Conservation (phyloP, 2,329 filamentous ascomycete genomes). For the Fusarium buxicola region DNA sequence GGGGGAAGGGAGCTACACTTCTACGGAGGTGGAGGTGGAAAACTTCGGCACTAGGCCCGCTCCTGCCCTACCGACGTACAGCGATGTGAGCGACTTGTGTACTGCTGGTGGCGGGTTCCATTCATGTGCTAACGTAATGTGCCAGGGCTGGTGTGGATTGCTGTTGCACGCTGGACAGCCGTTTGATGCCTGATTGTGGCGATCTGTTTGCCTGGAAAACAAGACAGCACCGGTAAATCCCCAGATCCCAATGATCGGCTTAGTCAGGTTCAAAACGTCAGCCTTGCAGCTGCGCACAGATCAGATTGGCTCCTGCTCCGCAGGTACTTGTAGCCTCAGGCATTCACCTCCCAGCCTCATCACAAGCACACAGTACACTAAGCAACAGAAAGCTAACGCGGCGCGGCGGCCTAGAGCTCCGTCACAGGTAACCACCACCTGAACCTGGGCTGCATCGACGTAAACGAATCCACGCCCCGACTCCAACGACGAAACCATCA, state of each 20-base stretch:
- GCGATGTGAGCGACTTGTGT: conserved; percentile 17
- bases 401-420: conserved; percentile 59
- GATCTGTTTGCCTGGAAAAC: conserved; percentile 24
- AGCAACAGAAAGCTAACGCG: conserved; percentile 51
- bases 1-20: conserved; percentile 27
- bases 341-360: conserved; percentile 26
- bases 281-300: conserved; percentile 21
- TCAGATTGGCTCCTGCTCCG: conserved; percentile 5
- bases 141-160: conserved; percentile 5
- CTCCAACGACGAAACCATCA: conserved; percentile 37
- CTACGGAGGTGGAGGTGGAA: conserved; percentile 37
- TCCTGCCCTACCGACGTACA: conserved; percentile 38
- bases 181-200: conserved; percentile 27
- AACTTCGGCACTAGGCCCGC: conserved; percentile 36
- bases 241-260: neutral
- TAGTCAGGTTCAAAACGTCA: neutral
- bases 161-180: conserved; percentile 2
- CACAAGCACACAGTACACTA: conserved; percentile 24
- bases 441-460: conserved; percentile 35
- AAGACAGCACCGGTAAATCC: conserved; percentile 18
- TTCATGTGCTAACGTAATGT: too few relatives aligned
- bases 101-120: conserved; percentile 29
- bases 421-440: conserved; percentile 38
- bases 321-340: conserved; percentile 38
- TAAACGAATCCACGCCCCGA: conserved; percentile 41